Evolutionary conservation across 257 asterid genomes (phyloP).

Genomic region (Plantago elongata): DNA sequence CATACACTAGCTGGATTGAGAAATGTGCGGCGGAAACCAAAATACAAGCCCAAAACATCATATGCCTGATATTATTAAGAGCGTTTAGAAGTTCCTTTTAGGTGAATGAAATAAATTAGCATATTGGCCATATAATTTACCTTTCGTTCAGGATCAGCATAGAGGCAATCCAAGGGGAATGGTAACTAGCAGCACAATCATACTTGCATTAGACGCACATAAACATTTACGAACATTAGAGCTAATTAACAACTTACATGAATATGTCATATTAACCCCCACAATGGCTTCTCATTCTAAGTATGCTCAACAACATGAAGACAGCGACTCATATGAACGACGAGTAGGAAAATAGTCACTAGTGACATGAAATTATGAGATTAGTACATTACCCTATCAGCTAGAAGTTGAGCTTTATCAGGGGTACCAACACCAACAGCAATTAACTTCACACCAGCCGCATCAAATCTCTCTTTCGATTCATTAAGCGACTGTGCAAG

Average conservation of each 20-base stretch:
- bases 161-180: slow-evolving; percentile 78
- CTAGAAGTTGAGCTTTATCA: slow-evolving; percentile 71
- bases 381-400: slow-evolving; percentile 53
- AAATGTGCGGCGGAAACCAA: slow-evolving; percentile 76
- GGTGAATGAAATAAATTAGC: slow-evolving; percentile 4
- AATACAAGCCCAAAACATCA: slow-evolving; percentile 75
- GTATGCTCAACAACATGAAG: no score
- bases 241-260: no score
- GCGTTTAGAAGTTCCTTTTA: slow-evolving; percentile 12
- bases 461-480: slow-evolving; percentile 56
- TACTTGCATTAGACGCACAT: slow-evolving; percentile 7
- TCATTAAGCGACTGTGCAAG: slow-evolving; percentile 68
- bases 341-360: neutral
- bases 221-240: no score
- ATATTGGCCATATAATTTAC: slow-evolving; percentile 24
- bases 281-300: no score
- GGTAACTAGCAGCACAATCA: slow-evolving; percentile 51
- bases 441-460: slow-evolving; percentile 77
- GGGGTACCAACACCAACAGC: slow-evolving; percentile 94
- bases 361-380: neutral
- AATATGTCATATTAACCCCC: no score
- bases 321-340: no score
- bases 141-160: slow-evolving; percentile 78
- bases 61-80: slow-evolving; percentile 52
- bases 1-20: slow-evolving; percentile 80